These are phyloP conservation scores for Trichoderma koningiopsis DNA, from an alignment of 2,329 filamentous ascomycete species.

Conservation along the genomic window DNA sequence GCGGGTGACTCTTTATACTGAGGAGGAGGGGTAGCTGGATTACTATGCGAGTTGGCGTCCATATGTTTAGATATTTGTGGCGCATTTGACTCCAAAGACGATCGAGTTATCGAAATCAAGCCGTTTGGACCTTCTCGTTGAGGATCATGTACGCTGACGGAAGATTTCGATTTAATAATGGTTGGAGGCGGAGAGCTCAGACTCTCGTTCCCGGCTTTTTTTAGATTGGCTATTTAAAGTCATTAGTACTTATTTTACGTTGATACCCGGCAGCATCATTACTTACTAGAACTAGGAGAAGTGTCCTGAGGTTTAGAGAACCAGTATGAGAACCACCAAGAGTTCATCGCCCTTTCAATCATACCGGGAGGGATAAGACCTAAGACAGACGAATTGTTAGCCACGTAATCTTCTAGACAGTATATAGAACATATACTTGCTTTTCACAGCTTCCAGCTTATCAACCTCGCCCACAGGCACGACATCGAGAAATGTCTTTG, in stretches of 20 bases:
- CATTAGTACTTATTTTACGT: not conserved
- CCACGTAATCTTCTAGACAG: not conserved
- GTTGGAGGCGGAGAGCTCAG: not conserved
- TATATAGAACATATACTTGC: not conserved
- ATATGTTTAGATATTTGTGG: not conserved
- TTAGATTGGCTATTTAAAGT: no score
- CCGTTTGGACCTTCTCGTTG: not conserved
- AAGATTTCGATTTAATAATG: not conserved
- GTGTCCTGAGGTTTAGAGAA: not conserved
- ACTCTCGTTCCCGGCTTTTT: not conserved
- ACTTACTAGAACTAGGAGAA: not conserved
- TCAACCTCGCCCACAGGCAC: not conserved
- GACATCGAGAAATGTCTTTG: conserved; percentile 29
- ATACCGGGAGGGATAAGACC: not conserved
- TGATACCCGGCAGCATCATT: no score
- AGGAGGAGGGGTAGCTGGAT: not conserved
- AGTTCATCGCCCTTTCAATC: not conserved
- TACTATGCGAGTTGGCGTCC: not conserved
- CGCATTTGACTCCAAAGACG: not conserved
- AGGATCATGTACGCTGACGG: not conserved
- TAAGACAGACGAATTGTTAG: not conserved
- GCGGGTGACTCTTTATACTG: not conserved
- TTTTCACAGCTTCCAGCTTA: not conserved
- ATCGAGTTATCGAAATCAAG: not conserved
- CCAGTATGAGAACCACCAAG: not conserved